Base-by-base conservation (phyloP, 2,329 filamentous ascomycete species). In the Aspergillus arachidicola region DNA sequence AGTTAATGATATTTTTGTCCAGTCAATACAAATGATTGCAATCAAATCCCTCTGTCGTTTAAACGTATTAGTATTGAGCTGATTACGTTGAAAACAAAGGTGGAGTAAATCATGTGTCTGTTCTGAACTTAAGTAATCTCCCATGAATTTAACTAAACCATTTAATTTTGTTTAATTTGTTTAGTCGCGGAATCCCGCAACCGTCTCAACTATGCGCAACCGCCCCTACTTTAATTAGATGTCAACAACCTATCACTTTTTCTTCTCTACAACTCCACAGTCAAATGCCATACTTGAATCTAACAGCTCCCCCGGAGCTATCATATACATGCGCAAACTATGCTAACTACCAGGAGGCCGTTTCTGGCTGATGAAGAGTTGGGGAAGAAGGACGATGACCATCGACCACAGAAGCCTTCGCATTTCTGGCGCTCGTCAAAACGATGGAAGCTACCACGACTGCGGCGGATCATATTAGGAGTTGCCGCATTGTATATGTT, bases 361-460 rank as follows among this genome's bases (percentile, higher is more conserved):
- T 80, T 84, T 66, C 74, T 80, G 28, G 82, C 79, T 62, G 87
- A 89, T 72, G 86, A 87, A 77, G 86, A 89, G 80, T 81, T 88
- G 63, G 87, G 86, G 62, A 89, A 89, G 77, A 86, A 86, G 72
- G 84, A 89, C 75, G 87, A 89, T 74, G 86, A 89, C 74, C 84
- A 86, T 74, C 81, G 77, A 64, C 80, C 79, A 7, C 71, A 71
- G 57, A 72, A 69, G 48, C 67, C 59, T 46, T 66, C 71, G 57
- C 66, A 73, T 58, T 69, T 73, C 38, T 68, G 73, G 53, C 65
- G 69, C 21, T 75, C 79, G 72, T 74, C 72, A 71, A 74, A 72
- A 55, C 69, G 76, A 57, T 73, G 75, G 69, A 72, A 71, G 63
- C 62, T 69, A 16, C 75, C 77, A 58, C 77, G 79, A 23, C 74